Base-by-base conservation (phyloP, 345 rosid genomes). In the Barbarea vulgaris region DNA sequence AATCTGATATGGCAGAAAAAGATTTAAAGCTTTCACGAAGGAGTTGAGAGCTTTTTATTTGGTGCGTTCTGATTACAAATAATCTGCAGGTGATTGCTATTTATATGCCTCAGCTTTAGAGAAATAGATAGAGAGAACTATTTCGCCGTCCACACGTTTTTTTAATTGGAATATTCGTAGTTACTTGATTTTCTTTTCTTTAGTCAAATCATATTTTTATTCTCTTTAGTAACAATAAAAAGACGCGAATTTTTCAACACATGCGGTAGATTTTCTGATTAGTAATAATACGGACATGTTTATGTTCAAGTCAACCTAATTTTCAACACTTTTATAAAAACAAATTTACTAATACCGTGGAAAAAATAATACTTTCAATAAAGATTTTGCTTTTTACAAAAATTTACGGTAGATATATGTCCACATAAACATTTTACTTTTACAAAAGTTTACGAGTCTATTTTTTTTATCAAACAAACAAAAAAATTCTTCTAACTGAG, bases 121-220 rank as follows among this genome's bases (percentile, higher is more conserved):
- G 39, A 36, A 7, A 27, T 41, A 51, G 60, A 47, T 22, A 47
- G 11, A 64, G 9, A 19, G 9, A 62, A 4, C 5, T 30, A 30
- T 5, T 28, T 59, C 60, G 72, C 85, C 87, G 90, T 74, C 93
- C 91, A 88, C 97, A 90, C 98, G 94, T 93, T 89, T 89, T 84
- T 77, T 62, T 61, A 70, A 72, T 70, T 80, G 74, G 58, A 78
- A 59, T 66, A 77, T 77, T 77, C 72, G 22, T 59, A 22, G 50
- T 57, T 65, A 51, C 56, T 21, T 68, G 28, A 33, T 0, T 37
- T 34, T 31, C 42, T 28, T 28, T 27, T 27, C n/a, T 33, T 53
- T 0, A 19, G 66, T 70, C 68, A 70, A 72, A 64, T 37, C 60
- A 4, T n/a, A 66, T 50, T 30, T 70, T 39, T 3, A 21, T 70